Conservation (phyloP, 208 protist genomes). For the Endotrypanum monterogeii region DNA sequence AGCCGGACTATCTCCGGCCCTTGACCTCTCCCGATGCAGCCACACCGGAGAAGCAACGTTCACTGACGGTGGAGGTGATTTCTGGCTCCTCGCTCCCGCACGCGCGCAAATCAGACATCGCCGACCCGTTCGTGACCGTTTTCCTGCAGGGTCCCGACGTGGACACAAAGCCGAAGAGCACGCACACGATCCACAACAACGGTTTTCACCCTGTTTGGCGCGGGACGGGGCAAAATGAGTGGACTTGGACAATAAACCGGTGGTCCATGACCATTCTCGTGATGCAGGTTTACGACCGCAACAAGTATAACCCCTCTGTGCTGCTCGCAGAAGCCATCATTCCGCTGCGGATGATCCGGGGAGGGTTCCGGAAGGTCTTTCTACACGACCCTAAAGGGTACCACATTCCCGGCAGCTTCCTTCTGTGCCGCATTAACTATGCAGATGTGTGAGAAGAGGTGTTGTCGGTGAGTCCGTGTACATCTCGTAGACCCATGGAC, state of each 20-base stretch:
- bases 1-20: constrained; percentile 74
- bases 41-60: constrained; percentile 24
- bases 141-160: constrained; percentile 55
- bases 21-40: constrained; percentile 1
- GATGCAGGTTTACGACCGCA: constrained; percentile 73
- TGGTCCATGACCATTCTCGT: constrained; percentile 59
- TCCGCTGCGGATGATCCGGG: constrained; percentile 50
- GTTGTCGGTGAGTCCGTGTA: background rate
- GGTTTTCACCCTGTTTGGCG: constrained; percentile 81
- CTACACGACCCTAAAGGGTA: constrained; percentile 48
- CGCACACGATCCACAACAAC: constrained; percentile 57
- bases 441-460: background rate
- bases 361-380: constrained; percentile 56
- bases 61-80: constrained; percentile 61
- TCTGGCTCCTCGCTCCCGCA: constrained; percentile 73
- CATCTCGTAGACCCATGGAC: background rate
- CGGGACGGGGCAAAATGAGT: constrained; percentile 40
- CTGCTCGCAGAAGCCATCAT: constrained; percentile 63
- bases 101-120: constrained; percentile 42
- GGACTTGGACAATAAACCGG: constrained; percentile 49
- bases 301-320: constrained; percentile 37
- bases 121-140: constrained; percentile 61
- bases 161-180: constrained; percentile 31
- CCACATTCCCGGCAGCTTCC: constrained; percentile 48
- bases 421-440: constrained; percentile 40